A percentile compares a stretch with the other conserved stretches of the same genome.
Evolutionary conservation across 2,329 filamentous ascomycete genomes (phyloP).

Genomic region (Epichloe gansuensis): DNA sequence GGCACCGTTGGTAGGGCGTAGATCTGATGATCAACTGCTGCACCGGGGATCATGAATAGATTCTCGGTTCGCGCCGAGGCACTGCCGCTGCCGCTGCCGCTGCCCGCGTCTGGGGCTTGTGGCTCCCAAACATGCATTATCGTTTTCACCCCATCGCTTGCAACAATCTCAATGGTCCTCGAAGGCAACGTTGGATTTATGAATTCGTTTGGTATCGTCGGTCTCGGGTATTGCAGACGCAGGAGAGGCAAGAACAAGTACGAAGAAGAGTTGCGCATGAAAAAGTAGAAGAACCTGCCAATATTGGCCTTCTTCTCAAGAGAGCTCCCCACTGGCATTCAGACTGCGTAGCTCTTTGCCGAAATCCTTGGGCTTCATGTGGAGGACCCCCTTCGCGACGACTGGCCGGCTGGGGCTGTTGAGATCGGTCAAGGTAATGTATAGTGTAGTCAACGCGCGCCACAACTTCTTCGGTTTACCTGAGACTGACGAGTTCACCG

Average conservation of each 20-base stretch:
- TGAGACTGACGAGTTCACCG: conserved; percentile 47
- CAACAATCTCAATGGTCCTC: conserved; percentile 32
- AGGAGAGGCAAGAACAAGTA: conserved; percentile 44
- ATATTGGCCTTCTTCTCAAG: conserved; percentile 32
- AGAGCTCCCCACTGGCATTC: neutral
- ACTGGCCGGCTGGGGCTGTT: neutral
- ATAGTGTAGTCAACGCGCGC: conserved; percentile 49
- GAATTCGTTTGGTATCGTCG: conserved; percentile 32
- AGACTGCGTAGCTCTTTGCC: neutral
- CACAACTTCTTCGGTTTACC: conserved; percentile 45
- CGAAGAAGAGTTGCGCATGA: conserved; percentile 38
- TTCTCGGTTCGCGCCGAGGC: conserved; percentile 24
- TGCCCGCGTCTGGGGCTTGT: conserved; percentile 21
- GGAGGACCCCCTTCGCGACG: neutral
- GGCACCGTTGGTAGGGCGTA: conserved; percentile 50
- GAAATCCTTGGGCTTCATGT: neutral
- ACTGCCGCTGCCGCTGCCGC: conserved; percentile 7
- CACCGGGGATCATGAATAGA: conserved; percentile 50
- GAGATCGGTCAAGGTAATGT: conserved; percentile 42
- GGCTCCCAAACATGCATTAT: conserved; percentile 47
- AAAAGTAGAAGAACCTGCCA: conserved; percentile 41
- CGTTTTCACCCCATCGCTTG: conserved; percentile 39
- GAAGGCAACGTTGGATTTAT: conserved; percentile 37
- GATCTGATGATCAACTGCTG: conserved; percentile 51
- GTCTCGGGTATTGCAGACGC: conserved; percentile 41